Base-by-base conservation (phyloP, 805 yeast genomes). In the Metschnikowia cubensis region DNA sequence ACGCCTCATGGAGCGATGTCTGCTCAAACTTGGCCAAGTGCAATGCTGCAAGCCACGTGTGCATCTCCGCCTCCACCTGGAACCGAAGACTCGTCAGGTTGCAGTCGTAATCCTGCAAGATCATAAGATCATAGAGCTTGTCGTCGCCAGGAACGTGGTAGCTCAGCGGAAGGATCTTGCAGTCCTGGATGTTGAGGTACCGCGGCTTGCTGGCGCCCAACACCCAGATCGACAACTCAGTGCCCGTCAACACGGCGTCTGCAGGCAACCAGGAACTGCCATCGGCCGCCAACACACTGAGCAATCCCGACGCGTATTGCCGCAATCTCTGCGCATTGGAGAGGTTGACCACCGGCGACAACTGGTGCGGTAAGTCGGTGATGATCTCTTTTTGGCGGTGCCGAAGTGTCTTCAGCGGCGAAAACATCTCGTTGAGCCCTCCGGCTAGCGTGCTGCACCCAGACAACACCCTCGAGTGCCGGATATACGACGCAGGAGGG, bases 311-410 rank as follows among this genome's bases (percentile, higher is more conserved):
- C 41, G 71, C 74, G 64, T 89, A 88, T 6, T 80, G 73, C 43
- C 96, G 74, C 21, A 81, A 75, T 53, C 81, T 81, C 61, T 89
- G 96, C 17, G 90, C 83, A 42, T 80, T 79, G 49, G 87, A 72
- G 55, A 89, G 73, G 18, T 88, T 83, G 35, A 88, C 78, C 10
- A 87, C 76, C 0, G 96, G 95, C 14, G 81, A 67, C 61, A 89
- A 72, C 61, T 87, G 92, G 14, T 80, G 80, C 0, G 90, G 87
- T 34, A 71, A 59, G 31, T 58, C 59, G 25, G 64, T 65, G 46
- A 59, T 59, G 44, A 64, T 56, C 31, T 47, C 25, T 14, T 49
- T 52, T 42, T 47, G 57, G 14, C 57, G 57, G 47, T 50, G 44
- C 45, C 52, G 57, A 33, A 55, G 52, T 45, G 54, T 20, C 48